Base-by-base conservation (phyloP, 2,329 filamentous ascomycete genomes). In the Apiospora kogelbergensis region DNA sequence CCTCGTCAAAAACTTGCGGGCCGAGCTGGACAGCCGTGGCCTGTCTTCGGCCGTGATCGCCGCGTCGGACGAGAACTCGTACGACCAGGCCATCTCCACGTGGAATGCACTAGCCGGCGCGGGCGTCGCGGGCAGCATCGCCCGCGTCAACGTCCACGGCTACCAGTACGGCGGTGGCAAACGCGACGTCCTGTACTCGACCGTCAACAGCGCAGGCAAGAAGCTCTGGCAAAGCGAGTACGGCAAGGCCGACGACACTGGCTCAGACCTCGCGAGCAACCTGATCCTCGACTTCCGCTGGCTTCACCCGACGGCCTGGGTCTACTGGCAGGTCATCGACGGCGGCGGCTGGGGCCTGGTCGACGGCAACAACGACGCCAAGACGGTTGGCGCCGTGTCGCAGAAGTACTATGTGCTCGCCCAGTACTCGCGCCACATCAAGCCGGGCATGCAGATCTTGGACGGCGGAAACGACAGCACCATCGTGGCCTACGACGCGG, bases 131-230 rank as follows among this genome's bases (percentile, higher is more conserved):
- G 69, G 66, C 11, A 70, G 76, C 9, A 70, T 83, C 6, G 72
- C 70, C 5, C 79, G 80, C n/a, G 78, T 83, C 71, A 83, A 83
- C 69, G 82, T 83, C 5, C 82, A 84, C 72, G 81, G 82, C n/a
- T 83, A 84, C 70, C 78, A 83, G 71, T 73, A 78, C 44, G 76
- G 67, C 5, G 68, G 65, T 7, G 81, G 82, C 6, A 64, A 72
- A 33, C 80, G 82, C 22, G 75, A 76, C 70, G 73, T 68, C 3
- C 73, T 84, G n/a, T 80, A 78, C 68, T 68, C 70, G 1, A 71
- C 77, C 2, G 78, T 77, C 1, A 60, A 70, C 6, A 60, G 30
- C 3, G 72, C 71, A 1, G 74, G 74, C 11, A 78, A 80, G 73
- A 78, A 73, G 63, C 68, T 83, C 1, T 83, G 81, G 81, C 81